phyloP scores from a whole-genome alignment of 306 rosid species.

The Vigna trinervia region DNA sequence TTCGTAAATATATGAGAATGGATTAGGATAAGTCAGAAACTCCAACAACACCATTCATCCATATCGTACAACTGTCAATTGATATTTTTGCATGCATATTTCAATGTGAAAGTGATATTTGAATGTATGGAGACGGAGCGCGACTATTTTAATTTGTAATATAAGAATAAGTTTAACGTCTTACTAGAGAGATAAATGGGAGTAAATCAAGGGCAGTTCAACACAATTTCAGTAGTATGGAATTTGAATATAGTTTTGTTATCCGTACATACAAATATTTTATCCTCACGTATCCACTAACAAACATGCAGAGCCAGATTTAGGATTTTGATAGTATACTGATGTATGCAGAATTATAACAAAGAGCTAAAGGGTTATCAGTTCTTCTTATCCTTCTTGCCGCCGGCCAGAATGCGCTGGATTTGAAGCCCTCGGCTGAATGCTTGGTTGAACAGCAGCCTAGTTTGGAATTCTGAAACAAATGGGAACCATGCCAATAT shows the following conservation, averaged over 20 bases:
- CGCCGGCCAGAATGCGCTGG: constrained; percentile 91
- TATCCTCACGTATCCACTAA: constrained; percentile 3
- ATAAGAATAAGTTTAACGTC: no score
- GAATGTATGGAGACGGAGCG: no score
- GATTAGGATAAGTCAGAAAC: no score
- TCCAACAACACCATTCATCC: no score
- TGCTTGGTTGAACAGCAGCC: constrained; percentile 96
- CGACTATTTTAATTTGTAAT: no score
- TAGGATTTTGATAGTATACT: constrained; percentile 6
- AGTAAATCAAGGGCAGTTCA: background rate
- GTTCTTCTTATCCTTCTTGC: constrained; percentile 78
- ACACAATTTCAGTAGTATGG: background rate
- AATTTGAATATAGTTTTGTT: constrained; percentile 23
- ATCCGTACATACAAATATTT: constrained; percentile 8
- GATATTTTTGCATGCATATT: no score
- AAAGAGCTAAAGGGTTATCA: constrained; percentile 11
- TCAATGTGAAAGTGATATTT: no score
- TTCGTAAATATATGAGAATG: no score
- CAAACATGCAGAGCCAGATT: constrained; percentile 10
- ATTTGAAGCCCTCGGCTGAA: constrained; percentile 98
- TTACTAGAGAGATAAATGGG: background rate
- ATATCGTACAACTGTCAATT: no score
- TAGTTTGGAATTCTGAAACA: constrained; percentile 92
- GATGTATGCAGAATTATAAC: background rate
- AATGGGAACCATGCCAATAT: constrained; percentile 95